Base-by-base conservation (phyloP, 179 eudicot genomes). In the Sideroxylon spinosum region DNA sequence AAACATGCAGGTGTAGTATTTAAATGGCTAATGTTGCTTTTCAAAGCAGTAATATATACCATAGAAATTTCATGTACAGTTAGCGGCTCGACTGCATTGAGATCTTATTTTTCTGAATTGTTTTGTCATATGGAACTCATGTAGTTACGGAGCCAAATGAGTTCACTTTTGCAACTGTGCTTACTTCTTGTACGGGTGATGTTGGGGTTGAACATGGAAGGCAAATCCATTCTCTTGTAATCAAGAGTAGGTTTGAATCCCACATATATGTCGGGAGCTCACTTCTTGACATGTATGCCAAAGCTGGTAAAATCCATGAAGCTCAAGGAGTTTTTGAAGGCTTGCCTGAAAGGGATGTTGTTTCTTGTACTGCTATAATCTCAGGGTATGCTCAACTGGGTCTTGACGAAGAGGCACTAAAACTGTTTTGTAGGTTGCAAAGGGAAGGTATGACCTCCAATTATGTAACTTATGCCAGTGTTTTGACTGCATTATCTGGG, bases 261-360 rank as follows among this genome's bases (percentile, higher is more conserved):
- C 91, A 94, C 81, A 81, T 90, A 68, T 92, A 80, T 75, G 98
- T 92, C 46, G 97, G 98, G 46, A 89, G 98, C 87, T 94, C 98
- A 63, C 95, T 94, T 78, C 97, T 94, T 67, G 90, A 88, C 73
- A 66, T 88, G 85, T 88, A 88, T 79, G 87, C 86, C 71, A 88
- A 88, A 84, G 76, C 85, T 20, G 87, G 89, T 61, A 74, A 68
- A 77, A 82, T 84, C 76, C 84, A 76, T 26, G 88, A 84, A 59
- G 89, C 90, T 20, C 83, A 76, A 57, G 23, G 9, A 23, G 80
- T 88, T 50, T 88, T 86, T 68, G 89, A 86, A 73, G 65, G 82
- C 79, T 72, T 88, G 74, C 85, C 84, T 7, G 86, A 82, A 46
- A 79, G 86, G 73, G 90, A 88, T 82, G 86, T 86, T 71, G 87